phyloP scores from a whole-genome alignment of 2,329 filamentous ascomycete species.

The Talaromyces sp. region DNA sequence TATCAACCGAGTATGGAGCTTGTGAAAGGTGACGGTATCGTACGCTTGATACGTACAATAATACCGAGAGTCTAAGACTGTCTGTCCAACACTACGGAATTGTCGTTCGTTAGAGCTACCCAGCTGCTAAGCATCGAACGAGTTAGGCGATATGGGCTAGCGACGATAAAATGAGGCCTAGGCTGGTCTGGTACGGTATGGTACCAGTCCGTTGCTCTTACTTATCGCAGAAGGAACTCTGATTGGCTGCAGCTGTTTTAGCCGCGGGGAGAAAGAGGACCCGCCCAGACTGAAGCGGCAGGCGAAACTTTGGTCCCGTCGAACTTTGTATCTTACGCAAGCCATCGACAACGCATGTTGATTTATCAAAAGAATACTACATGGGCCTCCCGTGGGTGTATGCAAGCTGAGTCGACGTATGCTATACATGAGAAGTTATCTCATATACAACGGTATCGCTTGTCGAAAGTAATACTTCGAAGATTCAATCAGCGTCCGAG shows the following conservation, averaged over 20 bases:
- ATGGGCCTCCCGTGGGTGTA: background rate
- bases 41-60: background rate
- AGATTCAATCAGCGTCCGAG: background rate
- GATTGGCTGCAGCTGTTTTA: background rate
- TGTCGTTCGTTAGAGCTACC: background rate
- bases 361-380: background rate
- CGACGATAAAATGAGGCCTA: background rate
- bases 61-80: background rate
- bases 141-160: constrained; percentile 4
- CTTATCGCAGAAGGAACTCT: background rate
- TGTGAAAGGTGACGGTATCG: background rate
- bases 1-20: background rate
- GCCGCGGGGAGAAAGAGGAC: background rate
- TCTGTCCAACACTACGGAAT: background rate
- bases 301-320: constrained; percentile 7
- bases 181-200: constrained; percentile 1
- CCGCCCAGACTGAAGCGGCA: constrained; percentile 6
- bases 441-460: background rate
- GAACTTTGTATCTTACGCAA: background rate
- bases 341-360: no score
- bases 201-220: background rate
- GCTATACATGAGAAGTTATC: background rate
- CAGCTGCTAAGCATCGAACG: background rate
- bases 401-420: background rate
- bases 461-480: background rate